phyloP scores from a whole-genome alignment of 1,139 yeast genomes.

The Candida sanyaensis region DNA sequence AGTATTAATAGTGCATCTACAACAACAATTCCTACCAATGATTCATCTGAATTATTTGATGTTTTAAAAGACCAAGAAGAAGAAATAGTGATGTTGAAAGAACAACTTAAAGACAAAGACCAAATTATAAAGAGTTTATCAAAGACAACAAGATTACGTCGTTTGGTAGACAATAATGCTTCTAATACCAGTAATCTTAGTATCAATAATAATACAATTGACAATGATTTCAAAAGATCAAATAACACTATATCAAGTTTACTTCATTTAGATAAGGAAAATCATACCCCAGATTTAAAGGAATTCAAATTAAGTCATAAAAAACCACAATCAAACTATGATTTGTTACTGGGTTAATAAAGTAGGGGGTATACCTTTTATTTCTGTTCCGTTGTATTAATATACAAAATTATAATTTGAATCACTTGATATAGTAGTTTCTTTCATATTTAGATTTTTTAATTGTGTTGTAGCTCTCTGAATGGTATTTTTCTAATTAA shows the following conservation, averaged over 20 bases:
- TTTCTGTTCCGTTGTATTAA: not conserved
- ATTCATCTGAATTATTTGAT: conserved; percentile 10
- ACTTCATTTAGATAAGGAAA: conserved; percentile 19
- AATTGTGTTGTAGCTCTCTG: no score
- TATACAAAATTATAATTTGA: no score
- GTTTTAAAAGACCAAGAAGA: conserved; percentile 63
- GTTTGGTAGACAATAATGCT: conserved; percentile 36
- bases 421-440: no score
- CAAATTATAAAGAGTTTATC: conserved; percentile 75
- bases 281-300: conserved; percentile 19
- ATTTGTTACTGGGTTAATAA: conserved; percentile 10
- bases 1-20: conserved; percentile 5
- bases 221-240: conserved; percentile 2
- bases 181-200: conserved; percentile 1
- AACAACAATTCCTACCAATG: not conserved
- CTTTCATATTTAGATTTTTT: no score
- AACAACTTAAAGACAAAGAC: conserved; percentile 66
- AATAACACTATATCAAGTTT: not conserved
- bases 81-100: conserved; percentile 67
- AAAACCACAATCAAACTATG: conserved; percentile 15
- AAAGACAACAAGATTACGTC: conserved; percentile 55
- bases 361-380: not conserved
- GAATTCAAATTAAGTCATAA: conserved; percentile 25
- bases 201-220: not conserved
- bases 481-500: no score